Conservation (phyloP, 345 rosid species). For the Chamaenerion angustifolium region DNA sequence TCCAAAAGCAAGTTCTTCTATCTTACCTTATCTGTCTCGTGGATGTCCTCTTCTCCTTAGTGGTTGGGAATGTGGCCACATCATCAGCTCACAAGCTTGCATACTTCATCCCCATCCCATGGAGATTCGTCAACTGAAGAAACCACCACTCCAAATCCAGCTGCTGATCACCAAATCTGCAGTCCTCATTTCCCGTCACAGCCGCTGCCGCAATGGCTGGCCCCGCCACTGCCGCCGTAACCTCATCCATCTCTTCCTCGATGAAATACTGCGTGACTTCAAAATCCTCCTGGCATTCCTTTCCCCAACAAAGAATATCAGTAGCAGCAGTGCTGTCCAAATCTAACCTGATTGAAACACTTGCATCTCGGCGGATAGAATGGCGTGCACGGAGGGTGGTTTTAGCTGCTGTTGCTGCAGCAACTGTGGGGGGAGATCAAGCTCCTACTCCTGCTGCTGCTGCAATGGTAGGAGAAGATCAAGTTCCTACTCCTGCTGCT, state of each 20-base stretch:
- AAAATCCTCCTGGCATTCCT: constrained; percentile 7
- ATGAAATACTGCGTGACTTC: constrained; percentile 26
- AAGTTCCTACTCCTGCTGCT: constrained; percentile 4
- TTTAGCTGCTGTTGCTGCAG: constrained; percentile 25
- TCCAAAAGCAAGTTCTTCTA: no score
- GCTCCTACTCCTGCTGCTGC: constrained; percentile 4
- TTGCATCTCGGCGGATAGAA: neutral
- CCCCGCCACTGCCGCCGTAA: constrained; percentile 27
- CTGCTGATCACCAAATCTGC: neutral
- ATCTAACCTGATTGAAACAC: constrained; percentile 3
- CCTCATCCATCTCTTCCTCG: constrained; percentile 28
- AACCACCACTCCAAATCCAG: constrained; percentile 9
- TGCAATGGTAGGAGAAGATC: constrained; percentile 12
- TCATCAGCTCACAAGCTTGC: constrained; percentile 9
- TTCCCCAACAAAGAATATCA: neutral
- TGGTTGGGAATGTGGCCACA: constrained; percentile 26
- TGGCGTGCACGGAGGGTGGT: constrained; percentile 31
- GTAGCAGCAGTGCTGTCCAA: neutral
- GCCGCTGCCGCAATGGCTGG: constrained; percentile 35
- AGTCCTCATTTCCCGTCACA: constrained; percentile 1
- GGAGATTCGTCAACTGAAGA: constrained; percentile 7
- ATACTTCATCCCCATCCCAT: neutral
- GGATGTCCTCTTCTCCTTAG: constrained; percentile 10
- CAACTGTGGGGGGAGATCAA: constrained; percentile 12
- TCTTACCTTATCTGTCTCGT: constrained; percentile 6